phyloP scores from a whole-genome alignment of 2,329 filamentous ascomycete species.

The Sclerotinia minor region DNA sequence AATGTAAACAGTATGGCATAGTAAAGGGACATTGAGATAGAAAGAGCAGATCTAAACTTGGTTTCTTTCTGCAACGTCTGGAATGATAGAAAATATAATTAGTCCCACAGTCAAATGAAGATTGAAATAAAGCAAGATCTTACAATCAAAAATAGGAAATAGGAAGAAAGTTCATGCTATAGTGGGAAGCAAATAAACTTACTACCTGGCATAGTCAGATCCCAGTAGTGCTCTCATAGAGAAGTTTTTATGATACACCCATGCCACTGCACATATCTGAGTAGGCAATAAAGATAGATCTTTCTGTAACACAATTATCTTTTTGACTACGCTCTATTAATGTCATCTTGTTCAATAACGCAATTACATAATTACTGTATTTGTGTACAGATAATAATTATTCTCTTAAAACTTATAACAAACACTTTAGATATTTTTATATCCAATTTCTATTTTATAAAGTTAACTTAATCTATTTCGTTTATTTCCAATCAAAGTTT shows the following conservation, averaged over 20 bases:
- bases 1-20: neutral
- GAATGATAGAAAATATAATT: neutral
- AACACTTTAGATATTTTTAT: no score
- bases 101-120: neutral
- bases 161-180: neutral
- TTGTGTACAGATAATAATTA: no score
- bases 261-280: neutral
- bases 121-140: neutral
- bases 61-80: neutral
- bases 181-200: neutral
- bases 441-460: no score
- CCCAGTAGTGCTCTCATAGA: no score
- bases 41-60: neutral
- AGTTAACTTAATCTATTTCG: no score
- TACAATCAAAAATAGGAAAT: neutral
- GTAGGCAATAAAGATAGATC: neutral
- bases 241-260: neutral
- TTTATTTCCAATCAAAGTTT: no score
- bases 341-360: neutral
- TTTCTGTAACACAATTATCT: neutral
- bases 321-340: neutral
- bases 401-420: no score
- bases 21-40: neutral
- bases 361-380: no score
- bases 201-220: rapidly evolving